Conservation (phyloP, 768 basidiomycete species). For the Xerocomus spinulosus region DNA sequence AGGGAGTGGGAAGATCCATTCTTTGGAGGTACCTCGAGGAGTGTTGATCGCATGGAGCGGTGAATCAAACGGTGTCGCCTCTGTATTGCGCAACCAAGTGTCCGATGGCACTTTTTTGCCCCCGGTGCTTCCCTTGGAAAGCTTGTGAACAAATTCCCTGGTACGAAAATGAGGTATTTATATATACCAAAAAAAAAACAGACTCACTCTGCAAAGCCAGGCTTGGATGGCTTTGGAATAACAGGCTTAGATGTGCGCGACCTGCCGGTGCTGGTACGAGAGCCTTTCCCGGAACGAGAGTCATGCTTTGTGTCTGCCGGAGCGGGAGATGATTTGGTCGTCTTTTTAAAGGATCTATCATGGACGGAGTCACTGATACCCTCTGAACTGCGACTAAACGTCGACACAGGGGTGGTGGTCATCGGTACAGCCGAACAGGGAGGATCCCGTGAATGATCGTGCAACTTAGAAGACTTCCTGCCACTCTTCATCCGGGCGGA, state of each 20-base stretch:
- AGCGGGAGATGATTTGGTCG: neutral
- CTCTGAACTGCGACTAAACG: slow-evolving; percentile 11
- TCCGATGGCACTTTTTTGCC: slow-evolving; percentile 2
- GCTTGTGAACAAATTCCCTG: slow-evolving; percentile 29
- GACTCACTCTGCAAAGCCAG: slow-evolving; percentile 30
- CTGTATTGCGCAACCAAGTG: slow-evolving; percentile 9
- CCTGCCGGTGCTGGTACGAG: slow-evolving; percentile 11
- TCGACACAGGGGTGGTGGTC: slow-evolving; percentile 6
- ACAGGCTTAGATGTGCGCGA: slow-evolving; percentile 24
- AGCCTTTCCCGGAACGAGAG: slow-evolving; percentile 11
- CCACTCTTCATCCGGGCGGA: slow-evolving; percentile 19
- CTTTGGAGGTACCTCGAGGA: slow-evolving; percentile 41
- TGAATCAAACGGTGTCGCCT: slow-evolving; percentile 29
- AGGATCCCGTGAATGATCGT: slow-evolving; percentile 20
- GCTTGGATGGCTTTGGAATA: slow-evolving; percentile 23
- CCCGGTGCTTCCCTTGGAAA: slow-evolving; percentile 18
- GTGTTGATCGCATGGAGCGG: slow-evolving; percentile 39
- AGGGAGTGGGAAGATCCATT: slow-evolving; percentile 65
- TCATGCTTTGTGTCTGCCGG: slow-evolving; percentile 2
- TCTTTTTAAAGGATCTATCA: slow-evolving; percentile 15
- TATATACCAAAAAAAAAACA: no score
- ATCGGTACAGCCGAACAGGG: slow-evolving; percentile 12
- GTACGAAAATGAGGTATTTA: no score
- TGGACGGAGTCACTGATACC: slow-evolving; percentile 3
- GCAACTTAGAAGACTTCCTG: slow-evolving; percentile 19